Conservation (phyloP, 2,329 filamentous ascomycete genomes). For the Aspergillus sp. region DNA sequence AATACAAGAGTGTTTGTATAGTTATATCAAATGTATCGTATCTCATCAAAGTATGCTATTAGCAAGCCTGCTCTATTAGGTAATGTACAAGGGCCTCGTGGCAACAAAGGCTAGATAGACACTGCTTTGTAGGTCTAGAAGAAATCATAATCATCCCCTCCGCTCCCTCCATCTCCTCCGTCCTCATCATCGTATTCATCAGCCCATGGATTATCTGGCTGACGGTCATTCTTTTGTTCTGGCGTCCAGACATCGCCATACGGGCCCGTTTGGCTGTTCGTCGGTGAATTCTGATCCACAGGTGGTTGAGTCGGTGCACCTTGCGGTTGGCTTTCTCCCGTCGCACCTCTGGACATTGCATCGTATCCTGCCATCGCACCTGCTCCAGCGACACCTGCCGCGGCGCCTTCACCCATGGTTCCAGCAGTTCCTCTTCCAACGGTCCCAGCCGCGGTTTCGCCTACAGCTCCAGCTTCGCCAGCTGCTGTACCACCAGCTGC, state of each 20-base stretch:
- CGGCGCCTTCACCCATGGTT: conserved; percentile 37
- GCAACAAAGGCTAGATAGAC: neutral
- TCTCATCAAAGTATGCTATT: neutral
- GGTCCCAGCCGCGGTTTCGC: conserved; percentile 38
- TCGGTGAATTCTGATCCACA: conserved; percentile 16
- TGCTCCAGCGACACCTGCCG: conserved; percentile 52
- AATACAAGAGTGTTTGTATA: neutral
- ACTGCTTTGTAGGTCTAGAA: neutral
- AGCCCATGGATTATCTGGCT: conserved; percentile 22
- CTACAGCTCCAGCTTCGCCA: conserved; percentile 37
- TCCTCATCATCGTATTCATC: conserved; percentile 18
- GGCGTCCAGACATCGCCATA: conserved; percentile 30
- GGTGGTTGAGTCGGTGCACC: conserved; percentile 18
- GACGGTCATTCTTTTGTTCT: conserved; percentile 22
- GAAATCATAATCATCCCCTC: conserved; percentile 28
- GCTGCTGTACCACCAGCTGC: conserved; percentile 39
- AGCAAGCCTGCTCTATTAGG: neutral
- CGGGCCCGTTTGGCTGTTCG: conserved; percentile 19
- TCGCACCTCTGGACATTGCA: conserved; percentile 57
- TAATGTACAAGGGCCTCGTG: neutral
- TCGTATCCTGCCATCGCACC: conserved; percentile 64
- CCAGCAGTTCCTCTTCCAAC: conserved; percentile 41
- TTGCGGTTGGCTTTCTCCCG: conserved; percentile 26
- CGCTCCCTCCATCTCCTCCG: conserved; percentile 25
- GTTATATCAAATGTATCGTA: neutral